Conservation (phyloP, 2,329 filamentous ascomycete species). For the Nigrospora osmanthi region DNA sequence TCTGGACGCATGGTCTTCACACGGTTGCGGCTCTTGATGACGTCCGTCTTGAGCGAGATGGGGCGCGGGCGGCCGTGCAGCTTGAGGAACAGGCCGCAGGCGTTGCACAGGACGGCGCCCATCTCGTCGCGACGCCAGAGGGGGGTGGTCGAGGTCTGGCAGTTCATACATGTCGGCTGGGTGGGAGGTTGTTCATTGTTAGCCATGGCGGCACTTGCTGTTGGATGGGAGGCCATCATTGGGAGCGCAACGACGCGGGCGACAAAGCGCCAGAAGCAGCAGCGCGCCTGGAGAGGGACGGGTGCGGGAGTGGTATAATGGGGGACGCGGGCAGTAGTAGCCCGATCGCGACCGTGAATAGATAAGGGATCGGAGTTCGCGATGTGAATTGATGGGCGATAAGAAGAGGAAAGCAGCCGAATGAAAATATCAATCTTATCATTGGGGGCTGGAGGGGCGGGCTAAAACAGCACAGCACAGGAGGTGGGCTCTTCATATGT, state of each 20-base stretch:
- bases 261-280: neutral
- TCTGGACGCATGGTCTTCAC: constrained; percentile 82
- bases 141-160: constrained; percentile 88
- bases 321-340: neutral
- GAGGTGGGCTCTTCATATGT: too few relatives aligned
- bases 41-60: constrained; percentile 96
- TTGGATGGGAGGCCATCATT: constrained; percentile 28
- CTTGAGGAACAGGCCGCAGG: constrained; percentile 95
- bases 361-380: too few relatives aligned
- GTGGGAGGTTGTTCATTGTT: constrained; percentile 51
- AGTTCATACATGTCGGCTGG: constrained; percentile 96
- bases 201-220: constrained; percentile 40
- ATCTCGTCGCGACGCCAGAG: constrained; percentile 96
- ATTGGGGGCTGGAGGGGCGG: too few relatives aligned
- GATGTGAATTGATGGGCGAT: too few relatives aligned
- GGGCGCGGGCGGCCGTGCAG: constrained; percentile 87
- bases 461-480: too few relatives aligned
- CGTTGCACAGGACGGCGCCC: constrained; percentile 94
- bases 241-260: constrained; percentile 1
- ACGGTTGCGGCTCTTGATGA: constrained; percentile 98
- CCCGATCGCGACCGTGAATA: too few relatives aligned
- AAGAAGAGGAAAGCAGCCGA: too few relatives aligned
- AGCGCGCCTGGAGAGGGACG: neutral
- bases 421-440: too few relatives aligned
- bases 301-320: neutral